These are phyloP conservation scores for Coprinellus micaceus DNA, from an alignment of 768 basidiomycete species.

Conservation along the genomic window DNA sequence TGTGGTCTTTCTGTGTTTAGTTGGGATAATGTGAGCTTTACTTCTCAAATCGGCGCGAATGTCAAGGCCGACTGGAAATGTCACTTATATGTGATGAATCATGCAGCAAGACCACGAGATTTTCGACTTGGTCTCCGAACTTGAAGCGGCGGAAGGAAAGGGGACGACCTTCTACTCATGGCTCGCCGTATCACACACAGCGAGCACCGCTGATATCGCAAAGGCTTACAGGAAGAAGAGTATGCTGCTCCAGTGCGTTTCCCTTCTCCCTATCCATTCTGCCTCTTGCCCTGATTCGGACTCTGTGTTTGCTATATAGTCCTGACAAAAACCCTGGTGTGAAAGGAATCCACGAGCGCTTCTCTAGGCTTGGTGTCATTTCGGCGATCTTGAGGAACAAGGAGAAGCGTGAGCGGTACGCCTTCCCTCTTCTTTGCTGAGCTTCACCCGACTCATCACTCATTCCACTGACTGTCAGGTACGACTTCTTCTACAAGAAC, in stretches of 20 bases:
- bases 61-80: too few species aligned
- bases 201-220: conserved; percentile 70
- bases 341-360: conserved; percentile 81
- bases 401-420: conserved; percentile 75
- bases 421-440: conserved; percentile 7
- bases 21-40: conserved; percentile 62
- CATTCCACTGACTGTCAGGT: conserved; percentile 39
- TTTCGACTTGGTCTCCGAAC: conserved; percentile 83
- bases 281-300: not conserved
- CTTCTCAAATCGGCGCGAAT: not conserved
- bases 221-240: conserved; percentile 93
- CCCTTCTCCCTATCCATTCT: not conserved
- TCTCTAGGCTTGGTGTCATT: conserved; percentile 88
- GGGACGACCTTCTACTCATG: conserved; percentile 96
- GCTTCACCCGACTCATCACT: too few species aligned
- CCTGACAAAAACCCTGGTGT: conserved; percentile 94
- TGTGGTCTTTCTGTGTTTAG: too few species aligned
- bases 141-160: conserved; percentile 85
- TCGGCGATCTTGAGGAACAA: conserved; percentile 72
- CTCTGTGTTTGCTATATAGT: conserved; percentile 38
- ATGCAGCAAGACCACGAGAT: conserved; percentile 95
- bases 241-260: conserved; percentile 79
- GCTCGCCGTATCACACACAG: conserved; percentile 75
- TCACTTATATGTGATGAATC: not conserved
- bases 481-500: conserved; percentile 95